Conservation (phyloP, 805 yeast genomes). For the Monosporozyma aerobia region DNA sequence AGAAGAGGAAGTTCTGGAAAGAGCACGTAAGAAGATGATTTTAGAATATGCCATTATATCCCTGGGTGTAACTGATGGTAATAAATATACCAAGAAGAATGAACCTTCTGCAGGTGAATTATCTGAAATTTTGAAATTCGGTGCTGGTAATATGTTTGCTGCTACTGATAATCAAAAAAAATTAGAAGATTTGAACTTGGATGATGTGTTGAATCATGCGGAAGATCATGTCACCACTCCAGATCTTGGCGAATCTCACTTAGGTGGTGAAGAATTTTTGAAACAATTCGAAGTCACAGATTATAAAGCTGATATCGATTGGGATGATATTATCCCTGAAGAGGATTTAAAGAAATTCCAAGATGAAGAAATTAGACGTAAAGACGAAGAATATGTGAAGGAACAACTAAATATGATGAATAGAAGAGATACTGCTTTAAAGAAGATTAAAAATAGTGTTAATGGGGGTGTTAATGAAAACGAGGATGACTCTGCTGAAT, state of each 20-base stretch:
- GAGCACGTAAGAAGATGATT: constrained; percentile 97
- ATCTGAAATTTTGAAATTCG: constrained; percentile 89
- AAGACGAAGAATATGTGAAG: constrained; percentile 78
- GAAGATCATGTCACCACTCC: constrained; percentile 96
- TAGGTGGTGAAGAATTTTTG: constrained; percentile 96
- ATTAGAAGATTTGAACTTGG: constrained; percentile 88
- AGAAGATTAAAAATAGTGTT: constrained; percentile 40
- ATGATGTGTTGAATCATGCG: constrained; percentile 92
- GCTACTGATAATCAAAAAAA: constrained; percentile 93
- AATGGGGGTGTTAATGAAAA: constrained; percentile 34
- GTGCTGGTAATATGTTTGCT: constrained; percentile 97
- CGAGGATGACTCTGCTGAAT: constrained; percentile 22
- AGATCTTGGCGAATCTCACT: constrained; percentile 91
- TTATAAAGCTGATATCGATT: constrained; percentile 93
- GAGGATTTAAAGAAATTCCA: constrained; percentile 82
- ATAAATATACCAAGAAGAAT: constrained; percentile 39
- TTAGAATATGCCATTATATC: constrained; percentile 96
- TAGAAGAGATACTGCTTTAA: constrained; percentile 68
- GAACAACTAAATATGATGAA: constrained; percentile 85
- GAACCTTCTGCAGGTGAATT: constrained; percentile 83
- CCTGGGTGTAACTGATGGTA: constrained; percentile 80
- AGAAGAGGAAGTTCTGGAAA: constrained; percentile 92
- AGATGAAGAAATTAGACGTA: constrained; percentile 79
- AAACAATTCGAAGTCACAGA: constrained; percentile 97
- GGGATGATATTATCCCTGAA: constrained; percentile 98